Evolutionary conservation across 148 eudicot genomes (phyloP), one percentile per base, ranked within the genome.

Genomic region (Nyssa sinensis): DNA sequence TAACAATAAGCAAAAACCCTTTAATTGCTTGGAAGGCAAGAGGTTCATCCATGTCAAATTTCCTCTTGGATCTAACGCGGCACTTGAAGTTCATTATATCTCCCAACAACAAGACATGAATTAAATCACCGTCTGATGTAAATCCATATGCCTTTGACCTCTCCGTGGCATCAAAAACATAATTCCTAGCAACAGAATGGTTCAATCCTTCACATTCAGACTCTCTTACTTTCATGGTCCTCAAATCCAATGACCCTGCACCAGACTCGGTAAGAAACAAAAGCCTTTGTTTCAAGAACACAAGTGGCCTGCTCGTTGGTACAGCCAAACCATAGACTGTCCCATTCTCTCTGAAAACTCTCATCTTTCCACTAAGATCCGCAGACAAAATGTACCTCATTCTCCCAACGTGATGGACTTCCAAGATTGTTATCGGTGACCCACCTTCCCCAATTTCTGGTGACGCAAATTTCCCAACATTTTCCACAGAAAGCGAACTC

Each of bases 241-340:
- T 86, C 79, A 96, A 86, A 84, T 96, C 98, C 81, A 96, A 84
- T 12, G 97, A 96, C 29, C 99, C 99, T 0, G 97, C 99, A 5
- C 99, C 99, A 29, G 82, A 91, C 64, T 91, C 98, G 6, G 90
- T 96, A 53, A 96, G 84, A 82, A 96, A 96, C 84, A 96, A 47
- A 37, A 96, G 88, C 75, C 91, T 81, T 70, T 96, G 98, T 81
- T 88, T 96, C 78, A 96, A 85, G 83, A 96, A 96, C 5, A 82
- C 94, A 7, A 96, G 75, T 5, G 99, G 98, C 41, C 81, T 90
- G 59, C 91, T 91, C 0, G 72, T 78, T 12, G 99, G 98, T 23
- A 89, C 85, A 66, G 84, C 88, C 66, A 77, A 64, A 19, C 99
- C 98, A 76, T 89, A 83, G 11, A 96, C 58, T 0, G 84, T 75